phyloP scores from a whole-genome alignment of 2,329 filamentous ascomycete species.

The Penicillium carneum region DNA sequence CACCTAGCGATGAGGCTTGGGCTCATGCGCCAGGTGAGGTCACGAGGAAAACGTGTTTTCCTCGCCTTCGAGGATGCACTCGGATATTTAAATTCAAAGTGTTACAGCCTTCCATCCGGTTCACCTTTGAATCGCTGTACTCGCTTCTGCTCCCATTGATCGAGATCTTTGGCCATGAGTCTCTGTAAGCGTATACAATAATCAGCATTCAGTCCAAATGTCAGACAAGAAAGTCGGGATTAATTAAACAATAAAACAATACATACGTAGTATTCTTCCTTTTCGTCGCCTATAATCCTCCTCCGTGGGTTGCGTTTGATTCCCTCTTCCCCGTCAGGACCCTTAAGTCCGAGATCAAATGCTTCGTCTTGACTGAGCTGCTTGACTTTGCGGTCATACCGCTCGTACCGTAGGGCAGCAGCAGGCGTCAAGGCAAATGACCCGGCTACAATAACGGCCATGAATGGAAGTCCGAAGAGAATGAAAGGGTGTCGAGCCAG shows the following conservation, averaged over 20 bases:
- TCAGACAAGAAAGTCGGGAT: neutral
- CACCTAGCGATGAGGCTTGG: neutral
- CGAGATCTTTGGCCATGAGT: slow-evolving; percentile 85
- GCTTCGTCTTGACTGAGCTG: slow-evolving; percentile 86
- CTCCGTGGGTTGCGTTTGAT: slow-evolving; percentile 61
- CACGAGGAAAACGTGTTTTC: neutral
- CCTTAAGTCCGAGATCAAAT: slow-evolving; percentile 75
- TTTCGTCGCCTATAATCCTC: slow-evolving; percentile 52
- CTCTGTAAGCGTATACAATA: slow-evolving; percentile 59
- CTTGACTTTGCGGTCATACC: slow-evolving; percentile 86
- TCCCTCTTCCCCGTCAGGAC: slow-evolving; percentile 77
- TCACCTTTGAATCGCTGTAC: slow-evolving; percentile 90
- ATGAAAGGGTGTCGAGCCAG: slow-evolving; percentile 84
- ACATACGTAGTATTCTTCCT: slow-evolving; percentile 58
- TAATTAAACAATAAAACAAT: neutral
- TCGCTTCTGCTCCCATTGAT: slow-evolving; percentile 96
- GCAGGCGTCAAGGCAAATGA: slow-evolving; percentile 95
- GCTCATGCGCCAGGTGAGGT: slow-evolving; percentile 7
- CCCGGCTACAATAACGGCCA: slow-evolving; percentile 85
- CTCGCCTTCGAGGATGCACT: neutral
- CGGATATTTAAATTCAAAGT: slow-evolving; percentile 28
- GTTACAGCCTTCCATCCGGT: slow-evolving; percentile 77
- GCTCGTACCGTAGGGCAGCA: slow-evolving; percentile 90
- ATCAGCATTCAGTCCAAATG: slow-evolving; percentile 25
- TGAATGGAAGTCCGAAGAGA: slow-evolving; percentile 91